Evolutionary conservation across 306 rosid genomes (phyloP), one percentile per base, ranked within the genome.

Genomic region (Betula pendula): DNA sequence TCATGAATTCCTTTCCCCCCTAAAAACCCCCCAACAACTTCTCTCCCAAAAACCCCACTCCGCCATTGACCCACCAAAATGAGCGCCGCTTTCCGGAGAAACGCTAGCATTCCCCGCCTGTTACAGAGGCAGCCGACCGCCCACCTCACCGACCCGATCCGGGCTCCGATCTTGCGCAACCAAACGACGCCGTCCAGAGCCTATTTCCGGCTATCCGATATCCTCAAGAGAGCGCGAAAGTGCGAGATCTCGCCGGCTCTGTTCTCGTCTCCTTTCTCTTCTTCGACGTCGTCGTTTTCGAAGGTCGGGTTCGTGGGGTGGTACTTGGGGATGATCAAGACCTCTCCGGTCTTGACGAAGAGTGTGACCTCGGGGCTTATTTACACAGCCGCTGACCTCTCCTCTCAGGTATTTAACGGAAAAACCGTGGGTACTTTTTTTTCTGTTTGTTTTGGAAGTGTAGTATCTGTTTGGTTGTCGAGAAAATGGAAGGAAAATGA

Each of bases 331-430:
- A 80, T 88, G 95, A 72, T 93, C 35, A 87, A 87, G 81, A 70
- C 84, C 14, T 70, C 82, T 45, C 98, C 97, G 40, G 73, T 93
- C 75, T 81, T 91, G 55, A 93, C 98, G 10, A 93, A 93, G 66
- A 88, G 96, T 80, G 67, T 89, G 45, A 89, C 97, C 60, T 86
- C 96, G 11, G 87, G 87, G 47, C 83, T 91, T 29, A 91, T 93
- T 80, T 91, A 93, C 84, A 84, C 75, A 15, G 97, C 93, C 50
- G 92, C 98, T 68, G 96, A 91, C 84, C 84, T 93, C 63, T 91
- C 98, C 62, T 84, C 98, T 47, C 97, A 93, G 98, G 98, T 91
- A 77, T 12, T 16, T 1, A 43, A 59, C 2, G n/a, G 53, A 4
- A 17, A 20, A 6, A 43, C 11, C 4, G 69, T 2, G 13, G 5